Conservation (phyloP, 2,329 filamentous ascomycete genomes). For the Cladosporium cucumerinum region DNA sequence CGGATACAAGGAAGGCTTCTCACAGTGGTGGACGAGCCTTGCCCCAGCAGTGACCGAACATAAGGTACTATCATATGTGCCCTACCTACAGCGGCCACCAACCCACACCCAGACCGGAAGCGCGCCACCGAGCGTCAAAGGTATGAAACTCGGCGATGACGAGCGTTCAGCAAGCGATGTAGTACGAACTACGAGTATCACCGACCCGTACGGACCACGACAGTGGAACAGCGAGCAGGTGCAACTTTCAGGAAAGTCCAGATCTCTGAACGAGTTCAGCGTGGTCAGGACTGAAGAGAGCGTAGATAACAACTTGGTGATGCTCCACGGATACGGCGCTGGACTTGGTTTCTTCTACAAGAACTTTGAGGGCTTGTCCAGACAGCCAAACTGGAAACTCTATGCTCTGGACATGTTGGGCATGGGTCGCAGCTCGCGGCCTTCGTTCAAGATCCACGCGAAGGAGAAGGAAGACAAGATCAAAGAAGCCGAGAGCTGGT, state of each 20-base stretch:
- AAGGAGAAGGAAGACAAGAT: conserved; percentile 80
- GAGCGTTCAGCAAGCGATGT: conserved; percentile 37
- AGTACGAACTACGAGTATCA: conserved; percentile 44
- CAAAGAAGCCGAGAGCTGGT: conserved; percentile 88
- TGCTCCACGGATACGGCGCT: conserved; percentile 95
- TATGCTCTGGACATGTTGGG: conserved; percentile 94
- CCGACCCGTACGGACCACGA: conserved; percentile 79
- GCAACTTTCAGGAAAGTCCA: conserved; percentile 75
- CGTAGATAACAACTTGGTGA: conserved; percentile 81
- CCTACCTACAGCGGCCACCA: conserved; percentile 71
- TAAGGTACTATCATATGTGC: conserved; percentile 80
- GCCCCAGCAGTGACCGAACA: conserved; percentile 82
- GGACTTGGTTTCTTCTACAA: conserved; percentile 98
- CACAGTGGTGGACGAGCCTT: conserved; percentile 91
- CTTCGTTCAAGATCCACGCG: conserved; percentile 77
- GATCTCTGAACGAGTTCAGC: conserved; percentile 88
- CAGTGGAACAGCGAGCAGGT: conserved; percentile 86
- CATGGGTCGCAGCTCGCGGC: conserved; percentile 85
- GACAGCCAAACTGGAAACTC: conserved; percentile 76
- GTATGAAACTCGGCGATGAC: conserved; percentile 38
- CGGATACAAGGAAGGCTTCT: conserved; percentile 85
- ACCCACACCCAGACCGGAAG: conserved; percentile 64
- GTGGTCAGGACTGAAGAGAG: conserved; percentile 78
- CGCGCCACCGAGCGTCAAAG: conserved; percentile 41
- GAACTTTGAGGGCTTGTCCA: conserved; percentile 86